Base-by-base conservation (phyloP, 768 basidiomycete species). In the Tylopilus subfusipes region DNA sequence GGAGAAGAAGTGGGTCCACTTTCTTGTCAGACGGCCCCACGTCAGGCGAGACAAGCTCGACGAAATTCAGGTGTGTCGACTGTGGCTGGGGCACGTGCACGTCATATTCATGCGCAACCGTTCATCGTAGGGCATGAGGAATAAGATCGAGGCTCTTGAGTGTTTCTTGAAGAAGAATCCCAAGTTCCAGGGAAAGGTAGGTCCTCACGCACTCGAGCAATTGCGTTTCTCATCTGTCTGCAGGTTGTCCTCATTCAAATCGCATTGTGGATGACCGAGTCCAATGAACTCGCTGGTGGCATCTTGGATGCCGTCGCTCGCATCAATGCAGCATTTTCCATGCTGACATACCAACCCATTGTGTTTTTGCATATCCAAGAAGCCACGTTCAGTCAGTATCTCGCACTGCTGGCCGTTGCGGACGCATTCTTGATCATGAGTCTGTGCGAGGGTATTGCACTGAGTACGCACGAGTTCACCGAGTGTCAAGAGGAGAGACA, bases 1-100 rank as follows among this genome's bases (percentile, higher is more conserved):
- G 56, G 77, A 81, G 59, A n/a, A n/a, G n/a, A n/a, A n/a, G n/a
- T n/a, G n/a, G n/a, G n/a, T n/a, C n/a, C n/a, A n/a, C n/a, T n/a
- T 51, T 39, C 51, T 54, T 52, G 19, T 53, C 10, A 33, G 36
- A 38, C n/a, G 44, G 54, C 9, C 24, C 61, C 36, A 46, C 48
- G 92, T 94, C 0, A 92, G 91, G 0, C 75, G 92, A 2, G 92
- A 94, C 69, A 94, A 94, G 71, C 78, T 94, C 24, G 92, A 94
- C 65, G 89, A 88, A 63, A 79, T 93, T 52, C 89, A 90, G 73
- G 81, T 79, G 29, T 19, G 68, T 54, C 2, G 21, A 31, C n/a
- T 12, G 21, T 10, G 36, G 34, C 2, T 10, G 3, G 3, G 25
- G 9, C 16, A n/a, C n/a, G n/a, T n/a, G 6, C 5, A 13, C n/a